Evolutionary conservation across 768 basidiomycete species (phyloP).

Genomic region (Lentinula detonsa): DNA sequence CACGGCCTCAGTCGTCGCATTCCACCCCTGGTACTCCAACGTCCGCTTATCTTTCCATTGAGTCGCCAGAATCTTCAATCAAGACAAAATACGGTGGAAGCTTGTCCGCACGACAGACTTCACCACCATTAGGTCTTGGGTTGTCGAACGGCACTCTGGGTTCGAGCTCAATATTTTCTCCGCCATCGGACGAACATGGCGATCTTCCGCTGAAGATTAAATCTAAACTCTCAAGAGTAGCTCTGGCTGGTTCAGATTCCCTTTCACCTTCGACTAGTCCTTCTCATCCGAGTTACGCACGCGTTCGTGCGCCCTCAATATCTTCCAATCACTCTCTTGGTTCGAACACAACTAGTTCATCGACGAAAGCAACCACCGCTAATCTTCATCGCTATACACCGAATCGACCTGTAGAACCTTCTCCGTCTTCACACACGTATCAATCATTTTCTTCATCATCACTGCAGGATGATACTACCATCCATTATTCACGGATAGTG

Average conservation of each 20-base stretch:
- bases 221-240: slow-evolving; percentile 53
- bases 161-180: slow-evolving; percentile 1
- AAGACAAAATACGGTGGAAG: background rate
- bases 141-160: slow-evolving; percentile 2
- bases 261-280: slow-evolving; percentile 16
- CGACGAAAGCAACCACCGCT: slow-evolving; percentile 34
- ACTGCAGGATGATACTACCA: slow-evolving; percentile 17
- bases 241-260: slow-evolving; percentile 24
- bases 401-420: slow-evolving; percentile 24
- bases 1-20: slow-evolving; percentile 25
- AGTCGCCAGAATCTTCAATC: background rate
- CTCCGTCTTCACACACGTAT: slow-evolving; percentile 11
- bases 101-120: background rate
- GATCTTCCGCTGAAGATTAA: slow-evolving; percentile 38
- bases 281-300: slow-evolving; percentile 7
- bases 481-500: slow-evolving; percentile 20
- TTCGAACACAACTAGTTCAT: slow-evolving; percentile 17
- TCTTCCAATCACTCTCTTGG: slow-evolving; percentile 25
- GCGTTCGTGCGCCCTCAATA: slow-evolving; percentile 34
- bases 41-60: slow-evolving; percentile 4
- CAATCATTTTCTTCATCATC: slow-evolving; percentile 26
- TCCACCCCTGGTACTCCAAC: slow-evolving; percentile 29
- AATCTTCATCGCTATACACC: slow-evolving; percentile 51
- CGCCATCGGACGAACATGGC: background rate
- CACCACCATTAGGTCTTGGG: background rate